phyloP scores from a whole-genome alignment of 352 stramenopile genomes.

The Peronospora belbahrii region DNA sequence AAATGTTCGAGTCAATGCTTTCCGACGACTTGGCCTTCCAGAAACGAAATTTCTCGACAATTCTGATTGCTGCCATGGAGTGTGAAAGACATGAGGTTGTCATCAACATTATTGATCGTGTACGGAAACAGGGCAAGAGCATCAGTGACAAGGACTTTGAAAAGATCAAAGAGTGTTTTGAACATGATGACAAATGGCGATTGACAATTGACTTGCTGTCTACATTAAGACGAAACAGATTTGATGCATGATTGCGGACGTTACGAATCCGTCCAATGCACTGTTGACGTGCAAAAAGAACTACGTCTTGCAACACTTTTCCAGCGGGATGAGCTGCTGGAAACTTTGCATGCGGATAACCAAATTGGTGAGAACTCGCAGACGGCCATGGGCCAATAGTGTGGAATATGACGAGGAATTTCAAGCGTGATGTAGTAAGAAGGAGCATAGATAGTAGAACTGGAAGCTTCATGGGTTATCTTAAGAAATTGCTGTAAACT shows the following conservation, averaged over 20 bases:
- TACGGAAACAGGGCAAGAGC: not conserved
- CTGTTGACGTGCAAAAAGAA: too few species aligned
- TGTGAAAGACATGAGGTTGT: constrained; percentile 2
- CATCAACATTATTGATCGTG: constrained; percentile 1
- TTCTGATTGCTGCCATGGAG: constrained; percentile 6
- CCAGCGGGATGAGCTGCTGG: too few species aligned
- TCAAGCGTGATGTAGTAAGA: too few species aligned
- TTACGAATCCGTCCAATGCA: not conserved
- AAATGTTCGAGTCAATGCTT: constrained; percentile 8
- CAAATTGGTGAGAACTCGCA: too few species aligned
- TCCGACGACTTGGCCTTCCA: not conserved
- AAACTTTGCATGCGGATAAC: too few species aligned
- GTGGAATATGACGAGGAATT: too few species aligned
- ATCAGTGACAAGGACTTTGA: constrained; percentile 1
- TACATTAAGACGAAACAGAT: not conserved
- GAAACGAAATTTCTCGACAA: not conserved
- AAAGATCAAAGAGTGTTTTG: not conserved
- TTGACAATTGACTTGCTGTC: constrained; percentile 2
- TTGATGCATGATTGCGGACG: too few species aligned
- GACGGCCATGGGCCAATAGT: too few species aligned
- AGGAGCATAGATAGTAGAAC: too few species aligned
- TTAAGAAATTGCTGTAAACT: too few species aligned
- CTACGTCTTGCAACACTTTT: too few species aligned
- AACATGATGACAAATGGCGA: not conserved
- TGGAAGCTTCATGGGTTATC: too few species aligned